A percentile compares a stretch with the other conserved stretches of the same genome.
phyloP scores from a whole-genome alignment of 805 yeast genomes.

The Wickerhamiella kazuoi region DNA sequence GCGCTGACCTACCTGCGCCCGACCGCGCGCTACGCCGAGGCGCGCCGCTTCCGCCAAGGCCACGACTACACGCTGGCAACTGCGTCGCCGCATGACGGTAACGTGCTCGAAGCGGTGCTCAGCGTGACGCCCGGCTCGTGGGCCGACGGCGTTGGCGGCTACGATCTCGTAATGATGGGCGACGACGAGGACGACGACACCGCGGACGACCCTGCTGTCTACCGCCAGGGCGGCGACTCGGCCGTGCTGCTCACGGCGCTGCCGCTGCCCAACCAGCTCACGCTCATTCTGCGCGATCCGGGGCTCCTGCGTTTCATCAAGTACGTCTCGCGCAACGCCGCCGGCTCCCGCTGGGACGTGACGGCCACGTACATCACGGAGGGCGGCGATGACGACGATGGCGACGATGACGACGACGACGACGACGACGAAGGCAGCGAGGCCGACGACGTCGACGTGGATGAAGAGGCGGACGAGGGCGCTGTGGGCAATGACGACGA shows the following conservation, averaged over 20 bases:
- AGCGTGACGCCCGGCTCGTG: slow-evolving; percentile 76
- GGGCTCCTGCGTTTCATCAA: slow-evolving; percentile 82
- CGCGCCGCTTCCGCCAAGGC: slow-evolving; percentile 88
- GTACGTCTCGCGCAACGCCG: slow-evolving; percentile 74
- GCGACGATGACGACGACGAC: background rate
- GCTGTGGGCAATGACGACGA: background rate
- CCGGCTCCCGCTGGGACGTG: slow-evolving; percentile 87
- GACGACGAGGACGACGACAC: slow-evolving; percentile 26
- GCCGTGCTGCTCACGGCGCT: slow-evolving; percentile 63
- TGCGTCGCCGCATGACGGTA: slow-evolving; percentile 25
- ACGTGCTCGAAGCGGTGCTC: slow-evolving; percentile 60
- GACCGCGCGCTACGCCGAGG: slow-evolving; percentile 46
- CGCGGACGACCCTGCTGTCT: slow-evolving; percentile 60
- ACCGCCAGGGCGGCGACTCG: slow-evolving; percentile 50
- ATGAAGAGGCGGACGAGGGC: slow-evolving; percentile 1
- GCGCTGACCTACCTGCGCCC: slow-evolving; percentile 41
- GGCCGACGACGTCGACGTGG: background rate
- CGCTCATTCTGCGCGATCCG: slow-evolving; percentile 64
- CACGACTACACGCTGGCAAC: slow-evolving; percentile 87
- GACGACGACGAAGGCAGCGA: background rate
- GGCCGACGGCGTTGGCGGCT: slow-evolving; percentile 78
- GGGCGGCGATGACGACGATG: slow-evolving; percentile 15
- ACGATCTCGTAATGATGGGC: slow-evolving; percentile 65
- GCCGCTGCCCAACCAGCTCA: slow-evolving; percentile 69
- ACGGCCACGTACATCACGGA: slow-evolving; percentile 62